These are phyloP conservation scores for Cyclotella baltica DNA, from an alignment of 108 stramenopile species.

Conservation along the genomic window DNA sequence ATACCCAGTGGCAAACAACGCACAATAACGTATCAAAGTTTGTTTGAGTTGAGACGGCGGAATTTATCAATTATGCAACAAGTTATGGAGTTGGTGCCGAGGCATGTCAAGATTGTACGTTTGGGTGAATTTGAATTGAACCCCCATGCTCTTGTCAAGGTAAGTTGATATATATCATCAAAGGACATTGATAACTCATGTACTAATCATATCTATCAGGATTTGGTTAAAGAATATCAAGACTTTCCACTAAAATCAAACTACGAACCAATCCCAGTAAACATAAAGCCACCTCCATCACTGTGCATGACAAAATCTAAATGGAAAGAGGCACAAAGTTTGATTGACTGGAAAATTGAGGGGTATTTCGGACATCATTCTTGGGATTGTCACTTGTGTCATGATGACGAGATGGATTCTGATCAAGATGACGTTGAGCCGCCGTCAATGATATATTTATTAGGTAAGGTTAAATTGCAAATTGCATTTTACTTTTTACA, in stretches of 20 bases:
- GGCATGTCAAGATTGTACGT: constrained; percentile 49
- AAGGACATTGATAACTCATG: background rate
- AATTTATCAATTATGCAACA: constrained; percentile 45
- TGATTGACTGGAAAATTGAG: constrained; percentile 53
- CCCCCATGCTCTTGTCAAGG: constrained; percentile 36
- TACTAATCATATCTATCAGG: too few relatives aligned
- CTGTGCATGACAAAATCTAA: constrained; percentile 28
- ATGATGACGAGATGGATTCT: background rate
- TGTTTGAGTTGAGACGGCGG: constrained; percentile 42
- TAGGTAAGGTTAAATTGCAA: constrained; percentile 18
- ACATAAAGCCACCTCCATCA: constrained; percentile 1
- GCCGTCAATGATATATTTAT: constrained; percentile 38
- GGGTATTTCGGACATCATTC: constrained; percentile 53
- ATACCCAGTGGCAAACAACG: background rate
- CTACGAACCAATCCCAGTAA: constrained; percentile 2
- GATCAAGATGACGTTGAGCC: background rate
- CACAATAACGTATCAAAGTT: constrained; percentile 13
- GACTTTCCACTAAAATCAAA: background rate
- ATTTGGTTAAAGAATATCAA: too few relatives aligned
- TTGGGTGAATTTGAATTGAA: constrained; percentile 49
- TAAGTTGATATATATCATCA: too few relatives aligned
- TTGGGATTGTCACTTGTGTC: constrained; percentile 48
- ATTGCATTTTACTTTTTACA: background rate
- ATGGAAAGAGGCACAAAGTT: constrained; percentile 48
- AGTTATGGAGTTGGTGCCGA: constrained; percentile 37